Percentiles rank a stretch among this genome's conserved stretches.
Conservation (phyloP, 371 early-diverging fungal genomes). For the Mucor piriformis region DNA sequence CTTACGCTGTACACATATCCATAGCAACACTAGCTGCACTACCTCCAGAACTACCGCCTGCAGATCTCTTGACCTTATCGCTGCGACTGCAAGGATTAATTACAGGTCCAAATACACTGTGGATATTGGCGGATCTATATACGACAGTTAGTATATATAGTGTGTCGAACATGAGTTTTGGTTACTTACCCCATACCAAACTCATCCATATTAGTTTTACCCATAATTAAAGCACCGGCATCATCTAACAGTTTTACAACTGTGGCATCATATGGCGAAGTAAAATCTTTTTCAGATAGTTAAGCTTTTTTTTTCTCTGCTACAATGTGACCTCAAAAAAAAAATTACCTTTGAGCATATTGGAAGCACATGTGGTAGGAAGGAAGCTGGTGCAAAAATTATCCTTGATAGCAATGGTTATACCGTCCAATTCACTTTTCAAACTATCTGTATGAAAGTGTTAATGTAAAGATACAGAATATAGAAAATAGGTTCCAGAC, state of each 20-base stretch:
- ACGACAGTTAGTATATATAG: too few species aligned
- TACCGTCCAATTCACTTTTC: constrained; percentile 57
- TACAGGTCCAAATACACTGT: constrained; percentile 53
- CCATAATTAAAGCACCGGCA: constrained; percentile 75
- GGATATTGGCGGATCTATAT: constrained; percentile 55
- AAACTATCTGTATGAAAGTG: constrained; percentile 4
- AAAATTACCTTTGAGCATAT: constrained; percentile 61
- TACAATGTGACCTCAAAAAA: too few species aligned
- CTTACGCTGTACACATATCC: constrained; percentile 76
- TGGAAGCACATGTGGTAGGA: constrained; percentile 74
- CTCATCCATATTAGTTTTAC: constrained; percentile 96
- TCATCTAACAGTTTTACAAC: constrained; percentile 63
- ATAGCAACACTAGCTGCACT: constrained; percentile 91
- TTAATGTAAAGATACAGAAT: too few species aligned
- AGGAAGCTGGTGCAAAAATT: constrained; percentile 67
- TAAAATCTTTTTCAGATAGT: constrained; percentile 51
- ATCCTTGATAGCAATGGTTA: constrained; percentile 72
- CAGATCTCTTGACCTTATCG: constrained; percentile 39
- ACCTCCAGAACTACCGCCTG: constrained; percentile 95
- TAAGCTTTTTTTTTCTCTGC: neutral
- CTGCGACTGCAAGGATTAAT: constrained; percentile 47
- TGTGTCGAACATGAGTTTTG: too few species aligned
- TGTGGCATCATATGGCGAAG: constrained; percentile 81
- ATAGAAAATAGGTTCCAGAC: too few species aligned
- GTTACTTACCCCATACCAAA: constrained; percentile 92